Conservation (phyloP, 345 rosid genomes). For the Pugionium cornutum region DNA sequence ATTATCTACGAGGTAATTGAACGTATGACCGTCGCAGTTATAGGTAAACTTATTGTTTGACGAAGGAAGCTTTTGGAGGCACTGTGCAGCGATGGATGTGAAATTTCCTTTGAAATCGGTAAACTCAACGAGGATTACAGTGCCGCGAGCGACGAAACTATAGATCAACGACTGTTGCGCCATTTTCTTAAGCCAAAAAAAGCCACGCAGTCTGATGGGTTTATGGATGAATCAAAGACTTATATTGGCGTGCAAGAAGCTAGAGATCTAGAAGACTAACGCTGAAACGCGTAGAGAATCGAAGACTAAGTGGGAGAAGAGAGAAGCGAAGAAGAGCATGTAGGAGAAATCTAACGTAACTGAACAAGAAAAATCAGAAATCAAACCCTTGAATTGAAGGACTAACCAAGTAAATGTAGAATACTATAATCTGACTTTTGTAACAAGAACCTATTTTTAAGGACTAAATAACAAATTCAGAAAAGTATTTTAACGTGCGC, state of each 20-base stretch:
- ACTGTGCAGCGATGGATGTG: conserved; percentile 68
- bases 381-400: conserved; percentile 23
- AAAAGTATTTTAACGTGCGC: neutral
- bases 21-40: conserved; percentile 81
- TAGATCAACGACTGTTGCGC: conserved; percentile 77
- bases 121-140: conserved; percentile 64
- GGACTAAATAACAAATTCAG: neutral
- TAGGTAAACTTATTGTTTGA: conserved; percentile 71
- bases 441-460: too few species aligned
- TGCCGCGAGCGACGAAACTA: conserved; percentile 73
- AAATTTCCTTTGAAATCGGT: conserved; percentile 80
- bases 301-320: conserved; percentile 27
- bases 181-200: conserved; percentile 33
- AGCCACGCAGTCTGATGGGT: conserved; percentile 15
- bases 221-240: conserved; percentile 18
- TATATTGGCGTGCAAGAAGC: conserved; percentile 19
- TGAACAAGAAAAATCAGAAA: conserved; percentile 1
- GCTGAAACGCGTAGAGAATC: conserved; percentile 39
- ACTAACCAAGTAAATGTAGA: neutral
- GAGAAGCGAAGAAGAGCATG: neutral
- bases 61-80: conserved; percentile 74
- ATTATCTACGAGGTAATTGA: conserved; percentile 78
- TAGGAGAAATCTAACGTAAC: conserved; percentile 22
- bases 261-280: conserved; percentile 36
- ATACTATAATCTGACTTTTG: neutral